Conservation (phyloP, 2,329 filamentous ascomycete genomes). For the Emmonsiellopsis sp. region DNA sequence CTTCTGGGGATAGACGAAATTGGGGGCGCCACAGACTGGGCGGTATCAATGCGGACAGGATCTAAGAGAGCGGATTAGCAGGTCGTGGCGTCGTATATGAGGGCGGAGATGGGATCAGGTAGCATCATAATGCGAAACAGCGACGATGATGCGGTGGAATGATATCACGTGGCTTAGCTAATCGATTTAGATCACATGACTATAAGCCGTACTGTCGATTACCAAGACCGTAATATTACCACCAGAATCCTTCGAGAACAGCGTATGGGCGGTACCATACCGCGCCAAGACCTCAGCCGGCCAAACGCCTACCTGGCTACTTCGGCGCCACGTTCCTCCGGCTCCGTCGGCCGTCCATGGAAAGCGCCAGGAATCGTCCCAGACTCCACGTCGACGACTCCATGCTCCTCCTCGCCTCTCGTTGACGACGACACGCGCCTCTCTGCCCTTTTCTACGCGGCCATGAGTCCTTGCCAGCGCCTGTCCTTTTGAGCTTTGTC, state of each 20-base stretch:
- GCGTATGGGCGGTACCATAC: neutral
- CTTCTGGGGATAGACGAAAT: neutral
- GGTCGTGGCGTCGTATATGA: neutral
- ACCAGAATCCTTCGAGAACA: neutral
- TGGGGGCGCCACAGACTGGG: neutral
- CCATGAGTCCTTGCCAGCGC: conserved; percentile 5
- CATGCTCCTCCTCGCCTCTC: neutral
- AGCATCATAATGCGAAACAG: neutral
- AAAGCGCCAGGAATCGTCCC: neutral
- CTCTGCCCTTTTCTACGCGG: neutral
- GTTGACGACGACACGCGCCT: neutral
- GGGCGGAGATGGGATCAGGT: neutral
- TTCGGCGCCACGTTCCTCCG: neutral
- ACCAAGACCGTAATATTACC: neutral
- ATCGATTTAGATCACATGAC: too few relatives aligned
- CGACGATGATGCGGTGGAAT: neutral
- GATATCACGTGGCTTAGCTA: neutral
- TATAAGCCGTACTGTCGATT: too few relatives aligned
- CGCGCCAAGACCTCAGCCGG: neutral
- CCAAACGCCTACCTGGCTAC: neutral
- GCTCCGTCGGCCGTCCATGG: neutral
- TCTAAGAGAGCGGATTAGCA: neutral
- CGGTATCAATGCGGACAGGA: neutral
- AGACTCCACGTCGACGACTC: neutral
- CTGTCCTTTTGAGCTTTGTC: conserved; percentile 4